A percentile compares a stretch with the other conserved stretches of the same genome.
Evolutionary conservation across 805 yeast genomes (phyloP).

Genomic region (Kurtzmaniella fragi): DNA sequence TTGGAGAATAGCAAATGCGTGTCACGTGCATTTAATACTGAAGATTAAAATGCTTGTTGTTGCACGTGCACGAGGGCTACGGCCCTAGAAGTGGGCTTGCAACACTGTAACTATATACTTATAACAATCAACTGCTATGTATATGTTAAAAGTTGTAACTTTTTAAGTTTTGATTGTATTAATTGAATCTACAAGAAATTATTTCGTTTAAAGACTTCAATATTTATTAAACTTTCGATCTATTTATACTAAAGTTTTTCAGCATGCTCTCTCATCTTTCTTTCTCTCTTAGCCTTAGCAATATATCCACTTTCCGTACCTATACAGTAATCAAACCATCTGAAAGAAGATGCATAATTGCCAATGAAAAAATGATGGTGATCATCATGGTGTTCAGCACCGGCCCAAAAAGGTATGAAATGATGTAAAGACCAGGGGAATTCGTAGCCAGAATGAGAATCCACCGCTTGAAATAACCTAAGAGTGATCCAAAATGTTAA

Average conservation of each 20-base stretch:
- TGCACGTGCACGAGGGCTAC: background rate
- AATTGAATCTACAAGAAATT: too few species aligned
- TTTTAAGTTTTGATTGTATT: too few species aligned
- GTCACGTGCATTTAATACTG: too few species aligned
- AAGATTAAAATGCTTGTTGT: too few species aligned
- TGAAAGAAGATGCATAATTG: constrained; percentile 88
- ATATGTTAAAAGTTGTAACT: too few species aligned
- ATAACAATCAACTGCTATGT: too few species aligned
- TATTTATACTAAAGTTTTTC: constrained; percentile 34
- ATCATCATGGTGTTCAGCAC: constrained; percentile 96
- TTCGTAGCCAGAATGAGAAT: constrained; percentile 96
- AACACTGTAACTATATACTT: too few species aligned
- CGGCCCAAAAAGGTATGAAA: constrained; percentile 95
- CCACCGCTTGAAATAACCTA: constrained; percentile 93
- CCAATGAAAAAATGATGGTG: constrained; percentile 97
- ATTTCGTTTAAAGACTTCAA: too few species aligned
- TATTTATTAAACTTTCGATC: too few species aligned
- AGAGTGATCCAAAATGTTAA: constrained; percentile 81
- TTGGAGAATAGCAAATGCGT: too few species aligned
- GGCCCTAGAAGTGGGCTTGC: constrained; percentile 3
- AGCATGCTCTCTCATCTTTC: constrained; percentile 51
- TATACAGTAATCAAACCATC: constrained; percentile 90
- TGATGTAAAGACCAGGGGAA: constrained; percentile 96
- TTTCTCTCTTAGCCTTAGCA: constrained; percentile 72
- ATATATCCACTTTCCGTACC: constrained; percentile 88